These are phyloP conservation scores for Trichoderma endophyticum DNA, from an alignment of 2,329 filamentous ascomycete species.

Conservation along the genomic window DNA sequence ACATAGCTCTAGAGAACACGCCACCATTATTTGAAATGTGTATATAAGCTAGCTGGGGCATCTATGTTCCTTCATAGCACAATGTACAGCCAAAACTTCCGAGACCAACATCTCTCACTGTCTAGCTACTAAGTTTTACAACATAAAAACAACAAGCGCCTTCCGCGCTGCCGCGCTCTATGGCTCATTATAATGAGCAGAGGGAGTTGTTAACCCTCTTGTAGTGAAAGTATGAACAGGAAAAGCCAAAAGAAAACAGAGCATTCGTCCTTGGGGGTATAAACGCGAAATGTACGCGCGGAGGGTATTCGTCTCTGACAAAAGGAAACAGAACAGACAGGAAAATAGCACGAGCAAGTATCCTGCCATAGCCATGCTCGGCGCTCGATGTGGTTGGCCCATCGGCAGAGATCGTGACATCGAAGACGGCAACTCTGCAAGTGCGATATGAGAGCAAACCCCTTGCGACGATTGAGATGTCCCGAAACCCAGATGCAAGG, in stretches of 20 bases:
- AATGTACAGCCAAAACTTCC: slow-evolving; percentile 23
- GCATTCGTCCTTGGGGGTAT: slow-evolving; percentile 28
- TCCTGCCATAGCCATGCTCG: slow-evolving; percentile 24
- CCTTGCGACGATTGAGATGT: not conserved
- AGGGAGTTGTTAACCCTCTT: slow-evolving; percentile 4
- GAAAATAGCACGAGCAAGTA: slow-evolving; percentile 15
- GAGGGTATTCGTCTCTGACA: slow-evolving; percentile 15
- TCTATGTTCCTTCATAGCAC: slow-evolving; percentile 9
- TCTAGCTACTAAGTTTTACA: slow-evolving; percentile 24
- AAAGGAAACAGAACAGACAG: slow-evolving; percentile 14
- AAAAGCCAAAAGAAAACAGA: slow-evolving; percentile 18
- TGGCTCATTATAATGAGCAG: slow-evolving; percentile 22
- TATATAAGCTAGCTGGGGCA: slow-evolving; percentile 18
- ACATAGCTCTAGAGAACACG: not conserved
- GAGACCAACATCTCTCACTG: slow-evolving; percentile 19
- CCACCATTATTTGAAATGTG: not conserved
- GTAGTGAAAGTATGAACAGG: slow-evolving; percentile 23
- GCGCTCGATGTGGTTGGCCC: slow-evolving; percentile 24
- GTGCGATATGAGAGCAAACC: not conserved
- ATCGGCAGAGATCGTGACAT: slow-evolving; percentile 3
- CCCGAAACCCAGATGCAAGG: not conserved
- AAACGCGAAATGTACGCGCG: slow-evolving; percentile 19
- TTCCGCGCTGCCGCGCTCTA: slow-evolving; percentile 15
- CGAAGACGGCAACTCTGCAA: not conserved
- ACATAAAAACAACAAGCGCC: slow-evolving; percentile 22